A percentile compares a stretch with the other conserved stretches of the same genome.
These are phyloP conservation scores for Metschnikowia noctiluminum DNA, from an alignment of 805 yeast genomes.

Conservation along the genomic window DNA sequence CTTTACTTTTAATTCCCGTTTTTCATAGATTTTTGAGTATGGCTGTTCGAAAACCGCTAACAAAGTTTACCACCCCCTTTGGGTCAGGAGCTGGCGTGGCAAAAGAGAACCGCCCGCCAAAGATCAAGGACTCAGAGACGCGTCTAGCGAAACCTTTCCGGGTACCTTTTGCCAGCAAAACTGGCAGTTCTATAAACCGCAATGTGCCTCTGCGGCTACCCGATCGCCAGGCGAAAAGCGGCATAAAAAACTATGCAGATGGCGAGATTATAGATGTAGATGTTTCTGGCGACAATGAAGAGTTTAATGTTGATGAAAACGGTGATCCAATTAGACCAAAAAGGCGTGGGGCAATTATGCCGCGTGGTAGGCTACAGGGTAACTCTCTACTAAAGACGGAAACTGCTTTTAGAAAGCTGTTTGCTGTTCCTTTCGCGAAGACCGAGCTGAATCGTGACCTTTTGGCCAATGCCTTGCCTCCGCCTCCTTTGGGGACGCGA, in stretches of 20 bases:
- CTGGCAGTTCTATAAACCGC: constrained; percentile 5
- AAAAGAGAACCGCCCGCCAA: constrained; percentile 51
- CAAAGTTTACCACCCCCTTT: constrained; percentile 41
- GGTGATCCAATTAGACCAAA: constrained; percentile 25
- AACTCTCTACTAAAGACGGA: constrained; percentile 34
- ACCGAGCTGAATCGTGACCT: constrained; percentile 30
- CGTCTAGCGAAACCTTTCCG: constrained; percentile 65
- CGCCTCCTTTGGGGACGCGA: constrained; percentile 84
- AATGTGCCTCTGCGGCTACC: constrained; percentile 12
- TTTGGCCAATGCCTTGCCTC: constrained; percentile 41
- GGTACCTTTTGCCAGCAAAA: constrained; percentile 49
- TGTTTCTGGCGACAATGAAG: constrained; percentile 15
- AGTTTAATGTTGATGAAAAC: constrained; percentile 31
- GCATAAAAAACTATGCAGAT: constrained; percentile 31
- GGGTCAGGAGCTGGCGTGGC: constrained; percentile 73
- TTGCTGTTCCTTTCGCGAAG: constrained; percentile 58
- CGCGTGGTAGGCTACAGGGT: constrained; percentile 47
- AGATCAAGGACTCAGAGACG: constrained; percentile 48
- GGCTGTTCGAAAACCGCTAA: constrained; percentile 34
- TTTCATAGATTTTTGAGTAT: constrained; percentile 5
- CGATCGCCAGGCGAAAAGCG: constrained; percentile 28
- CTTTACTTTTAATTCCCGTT: too few species aligned
- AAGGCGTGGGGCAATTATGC: constrained; percentile 58
- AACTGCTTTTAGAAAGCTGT: constrained; percentile 41
- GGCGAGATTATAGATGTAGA: constrained; percentile 18